Conservation (phyloP, 2,329 filamentous ascomycete genomes). For the Ophiosphaerella korrae region DNA sequence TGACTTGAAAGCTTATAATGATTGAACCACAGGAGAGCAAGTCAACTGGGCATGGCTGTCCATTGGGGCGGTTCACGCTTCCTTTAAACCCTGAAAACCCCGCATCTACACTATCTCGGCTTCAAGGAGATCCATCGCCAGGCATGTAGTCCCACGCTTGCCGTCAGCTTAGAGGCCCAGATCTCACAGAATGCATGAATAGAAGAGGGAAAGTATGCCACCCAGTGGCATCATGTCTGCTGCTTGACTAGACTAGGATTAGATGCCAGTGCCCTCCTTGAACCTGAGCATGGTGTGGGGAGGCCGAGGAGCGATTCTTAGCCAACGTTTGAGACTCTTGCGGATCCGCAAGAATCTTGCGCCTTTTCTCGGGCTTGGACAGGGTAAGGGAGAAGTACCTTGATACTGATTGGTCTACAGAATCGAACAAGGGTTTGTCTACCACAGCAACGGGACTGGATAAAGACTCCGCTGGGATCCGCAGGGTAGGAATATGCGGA, state of each 20-base stretch:
- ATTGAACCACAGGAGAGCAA: constrained; percentile 33
- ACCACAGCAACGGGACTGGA: constrained; percentile 26
- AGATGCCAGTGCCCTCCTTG: constrained; percentile 13
- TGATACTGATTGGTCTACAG: constrained; percentile 28
- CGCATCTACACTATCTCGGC: constrained; percentile 34
- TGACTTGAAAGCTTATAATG: constrained; percentile 8
- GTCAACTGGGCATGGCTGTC: constrained; percentile 34
- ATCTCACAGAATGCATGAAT: constrained; percentile 26
- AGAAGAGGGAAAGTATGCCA: constrained; percentile 31
- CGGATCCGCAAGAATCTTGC: constrained; percentile 39
- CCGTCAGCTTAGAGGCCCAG: constrained; percentile 18
- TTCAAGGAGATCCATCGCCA: constrained; percentile 28
- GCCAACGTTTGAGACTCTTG: constrained; percentile 21
- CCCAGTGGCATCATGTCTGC: constrained; percentile 14
- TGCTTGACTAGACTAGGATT: constrained; percentile 12
- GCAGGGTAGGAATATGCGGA: constrained; percentile 32
- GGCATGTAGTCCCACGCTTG: constrained; percentile 16
- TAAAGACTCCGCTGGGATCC: constrained; percentile 24
- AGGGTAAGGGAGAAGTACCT: constrained; percentile 11
- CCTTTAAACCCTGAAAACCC: constrained; percentile 40
- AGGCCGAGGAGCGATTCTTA: constrained; percentile 11
- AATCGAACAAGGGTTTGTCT: constrained; percentile 16
- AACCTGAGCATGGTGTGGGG: constrained; percentile 10
- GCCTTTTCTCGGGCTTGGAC: constrained; percentile 7
- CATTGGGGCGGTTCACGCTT: constrained; percentile 15